phyloP scores from a whole-genome alignment of 2,329 filamentous ascomycete genomes.

The Dothiorella sarmentorum region DNA sequence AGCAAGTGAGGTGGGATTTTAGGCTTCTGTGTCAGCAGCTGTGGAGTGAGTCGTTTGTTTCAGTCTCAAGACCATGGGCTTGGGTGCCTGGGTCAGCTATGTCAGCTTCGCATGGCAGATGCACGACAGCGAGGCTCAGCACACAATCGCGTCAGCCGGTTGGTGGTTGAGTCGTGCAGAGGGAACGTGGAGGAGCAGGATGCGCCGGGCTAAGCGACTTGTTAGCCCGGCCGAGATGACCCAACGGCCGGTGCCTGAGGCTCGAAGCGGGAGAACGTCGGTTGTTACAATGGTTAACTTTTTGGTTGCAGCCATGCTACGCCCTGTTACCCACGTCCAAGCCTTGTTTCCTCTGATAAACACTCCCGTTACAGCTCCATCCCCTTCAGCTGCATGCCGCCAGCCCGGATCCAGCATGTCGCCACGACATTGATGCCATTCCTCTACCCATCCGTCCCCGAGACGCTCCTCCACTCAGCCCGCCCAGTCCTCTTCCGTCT shows the following conservation, averaged over 20 bases:
- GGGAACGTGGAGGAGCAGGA: neutral
- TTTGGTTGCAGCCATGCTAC: neutral
- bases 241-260: neutral
- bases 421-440: constrained; percentile 41
- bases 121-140: constrained; percentile 3
- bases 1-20: neutral
- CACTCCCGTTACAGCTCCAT: neutral
- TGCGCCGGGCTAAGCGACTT: neutral
- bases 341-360: neutral
- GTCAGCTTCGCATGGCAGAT: neutral
- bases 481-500: constrained; percentile 17
- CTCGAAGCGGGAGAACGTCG: neutral
- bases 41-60: constrained; percentile 5
- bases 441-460: constrained; percentile 43
- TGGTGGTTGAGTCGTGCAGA: neutral
- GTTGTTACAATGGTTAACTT: neutral
- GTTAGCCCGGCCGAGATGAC: neutral
- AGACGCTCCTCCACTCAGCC: constrained; percentile 21
- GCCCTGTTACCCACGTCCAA: neutral
- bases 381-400: constrained; percentile 16
- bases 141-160: neutral
- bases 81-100: neutral
- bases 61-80: neutral
- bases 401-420: constrained; percentile 11
- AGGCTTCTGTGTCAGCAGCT: neutral